Conservation (phyloP, 371 early-diverging fungal genomes). For the Apophysomyces variabilis region DNA sequence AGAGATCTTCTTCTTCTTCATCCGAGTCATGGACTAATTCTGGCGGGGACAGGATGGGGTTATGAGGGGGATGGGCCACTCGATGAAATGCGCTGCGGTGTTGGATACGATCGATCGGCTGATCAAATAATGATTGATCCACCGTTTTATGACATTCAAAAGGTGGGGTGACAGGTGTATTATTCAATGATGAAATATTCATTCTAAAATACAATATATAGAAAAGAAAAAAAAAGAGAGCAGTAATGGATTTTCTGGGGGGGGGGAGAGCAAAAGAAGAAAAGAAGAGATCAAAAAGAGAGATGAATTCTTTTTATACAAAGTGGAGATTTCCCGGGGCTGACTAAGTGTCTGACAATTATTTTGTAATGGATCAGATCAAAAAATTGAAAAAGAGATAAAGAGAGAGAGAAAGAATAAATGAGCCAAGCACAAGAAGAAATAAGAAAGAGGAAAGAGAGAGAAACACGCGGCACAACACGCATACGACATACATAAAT, state of each 20-base stretch:
- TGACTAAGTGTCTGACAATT: too few relatives aligned
- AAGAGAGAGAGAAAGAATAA: background rate
- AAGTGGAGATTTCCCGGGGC: too few relatives aligned
- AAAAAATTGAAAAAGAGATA: too few relatives aligned
- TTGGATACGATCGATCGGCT: slow-evolving; percentile 11
- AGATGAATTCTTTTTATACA: background rate
- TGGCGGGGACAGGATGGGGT: slow-evolving; percentile 33
- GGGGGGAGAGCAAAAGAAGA: background rate
- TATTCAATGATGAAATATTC: slow-evolving; percentile 25
- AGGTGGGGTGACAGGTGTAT: slow-evolving; percentile 34
- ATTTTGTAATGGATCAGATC: too few relatives aligned
- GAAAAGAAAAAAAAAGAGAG: background rate
- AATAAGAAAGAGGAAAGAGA: background rate
- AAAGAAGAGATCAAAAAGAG: slow-evolving; percentile 7
- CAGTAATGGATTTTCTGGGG: background rate
- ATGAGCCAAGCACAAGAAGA: background rate
- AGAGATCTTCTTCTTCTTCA: slow-evolving; percentile 22
- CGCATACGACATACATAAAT: too few relatives aligned
- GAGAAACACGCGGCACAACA: too few relatives aligned
- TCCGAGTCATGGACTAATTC: slow-evolving; percentile 36
- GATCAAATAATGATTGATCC: slow-evolving; percentile 12
- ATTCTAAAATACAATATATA: slow-evolving; percentile 12
- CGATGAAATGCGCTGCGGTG: slow-evolving; percentile 30
- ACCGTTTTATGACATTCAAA: slow-evolving; percentile 29
- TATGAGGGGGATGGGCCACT: slow-evolving; percentile 23